A percentile compares a stretch with the other conserved stretches of the same genome.
phyloP scores from a whole-genome alignment of 2,329 filamentous ascomycete species.

The Pseudogymnoascus sp. region DNA sequence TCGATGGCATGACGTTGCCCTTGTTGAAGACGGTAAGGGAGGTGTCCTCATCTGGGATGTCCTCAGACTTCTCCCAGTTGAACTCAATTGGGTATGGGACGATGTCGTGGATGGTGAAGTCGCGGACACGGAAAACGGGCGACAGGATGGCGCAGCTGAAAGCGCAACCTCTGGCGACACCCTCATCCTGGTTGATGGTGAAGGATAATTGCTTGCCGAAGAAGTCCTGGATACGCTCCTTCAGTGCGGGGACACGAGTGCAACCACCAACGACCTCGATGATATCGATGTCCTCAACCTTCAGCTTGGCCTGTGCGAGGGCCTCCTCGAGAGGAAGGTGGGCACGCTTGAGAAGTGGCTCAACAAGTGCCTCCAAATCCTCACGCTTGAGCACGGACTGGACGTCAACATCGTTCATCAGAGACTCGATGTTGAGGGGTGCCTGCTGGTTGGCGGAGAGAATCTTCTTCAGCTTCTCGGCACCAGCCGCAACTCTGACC shows the following conservation, averaged over 20 bases:
- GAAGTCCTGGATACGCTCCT: slow-evolving; percentile 81
- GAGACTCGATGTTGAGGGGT: slow-evolving; percentile 90
- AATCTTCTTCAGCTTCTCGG: slow-evolving; percentile 98
- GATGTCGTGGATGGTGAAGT: slow-evolving; percentile 96
- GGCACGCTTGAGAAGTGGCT: slow-evolving; percentile 70
- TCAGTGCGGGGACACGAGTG: slow-evolving; percentile 87
- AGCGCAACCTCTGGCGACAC: slow-evolving; percentile 87
- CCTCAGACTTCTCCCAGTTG: slow-evolving; percentile 95
- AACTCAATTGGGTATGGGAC: slow-evolving; percentile 98
- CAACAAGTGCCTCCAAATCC: slow-evolving; percentile 84
- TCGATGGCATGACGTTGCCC: slow-evolving; percentile 93
- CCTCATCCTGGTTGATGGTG: slow-evolving; percentile 97
- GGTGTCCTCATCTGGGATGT: slow-evolving; percentile 97
- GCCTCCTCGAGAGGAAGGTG: slow-evolving; percentile 78
- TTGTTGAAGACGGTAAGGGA: slow-evolving; percentile 95
- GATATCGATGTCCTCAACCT: slow-evolving; percentile 82
- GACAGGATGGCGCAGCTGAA: slow-evolving; percentile 98
- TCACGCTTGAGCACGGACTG: slow-evolving; percentile 82
- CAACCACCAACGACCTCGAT: slow-evolving; percentile 92
- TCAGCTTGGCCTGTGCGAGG: slow-evolving; percentile 86
- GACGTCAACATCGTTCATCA: slow-evolving; percentile 98
- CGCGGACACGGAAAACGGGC: slow-evolving; percentile 94
- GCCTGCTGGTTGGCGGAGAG: slow-evolving; percentile 90
- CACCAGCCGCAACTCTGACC: slow-evolving; percentile 76
- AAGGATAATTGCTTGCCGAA: slow-evolving; percentile 90